Percentiles rank a stretch among this genome's conserved stretches.
phyloP scores from a whole-genome alignment of 306 rosid genomes.

The Chamaecrista fasciculata region DNA sequence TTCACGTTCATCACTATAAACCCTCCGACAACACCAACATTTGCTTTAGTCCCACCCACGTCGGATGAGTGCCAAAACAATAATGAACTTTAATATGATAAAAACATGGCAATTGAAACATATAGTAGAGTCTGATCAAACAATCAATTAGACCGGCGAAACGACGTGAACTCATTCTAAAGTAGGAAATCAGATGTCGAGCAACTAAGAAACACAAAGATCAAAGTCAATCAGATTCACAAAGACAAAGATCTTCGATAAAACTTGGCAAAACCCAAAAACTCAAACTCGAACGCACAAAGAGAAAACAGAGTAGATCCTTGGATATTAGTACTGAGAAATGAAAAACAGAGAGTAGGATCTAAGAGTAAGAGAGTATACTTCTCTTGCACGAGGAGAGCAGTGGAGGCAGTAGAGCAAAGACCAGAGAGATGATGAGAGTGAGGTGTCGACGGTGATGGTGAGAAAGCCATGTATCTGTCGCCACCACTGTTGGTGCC shows the following conservation, averaged over 20 bases:
- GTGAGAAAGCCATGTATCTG: no score
- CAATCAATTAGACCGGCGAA: background rate
- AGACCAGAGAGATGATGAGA: no score
- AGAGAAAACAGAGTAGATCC: background rate
- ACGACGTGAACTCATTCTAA: background rate
- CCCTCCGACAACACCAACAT: no score
- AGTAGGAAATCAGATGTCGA: background rate
- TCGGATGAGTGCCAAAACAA: background rate
- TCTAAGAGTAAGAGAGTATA: constrained; percentile 28
- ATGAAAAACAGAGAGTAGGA: constrained; percentile 20
- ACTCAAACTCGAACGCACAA: background rate
- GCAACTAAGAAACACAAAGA: background rate
- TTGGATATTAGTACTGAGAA: background rate
- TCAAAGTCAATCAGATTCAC: background rate
- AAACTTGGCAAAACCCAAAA: background rate
- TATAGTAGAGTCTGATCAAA: background rate
- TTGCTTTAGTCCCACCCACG: no score
- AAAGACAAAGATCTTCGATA: background rate
- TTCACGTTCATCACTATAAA: no score
- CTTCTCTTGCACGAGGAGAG: constrained; percentile 89
- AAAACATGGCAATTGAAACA: background rate
- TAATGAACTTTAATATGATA: background rate
- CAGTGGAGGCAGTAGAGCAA: no score
- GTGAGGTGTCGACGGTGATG: no score
- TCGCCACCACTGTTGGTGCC: no score